These are phyloP conservation scores for Amoebophrya sp. DNA, from an alignment of 169 alveolate species.

Conservation along the genomic window DNA sequence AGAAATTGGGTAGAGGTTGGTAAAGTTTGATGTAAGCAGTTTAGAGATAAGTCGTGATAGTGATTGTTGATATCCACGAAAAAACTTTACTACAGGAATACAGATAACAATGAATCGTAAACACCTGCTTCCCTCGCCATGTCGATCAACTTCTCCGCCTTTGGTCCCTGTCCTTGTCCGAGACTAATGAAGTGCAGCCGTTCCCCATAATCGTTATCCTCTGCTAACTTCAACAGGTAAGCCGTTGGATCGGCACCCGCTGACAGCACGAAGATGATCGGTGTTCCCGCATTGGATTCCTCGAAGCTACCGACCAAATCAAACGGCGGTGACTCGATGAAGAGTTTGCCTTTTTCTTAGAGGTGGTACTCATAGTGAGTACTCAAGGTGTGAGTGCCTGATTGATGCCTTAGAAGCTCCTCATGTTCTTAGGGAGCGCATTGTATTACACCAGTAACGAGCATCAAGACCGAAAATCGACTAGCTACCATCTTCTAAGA, in stretches of 20 bases:
- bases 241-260: conserved; percentile 90
- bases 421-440: no score
- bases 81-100: background rate
- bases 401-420: no score
- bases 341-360: conserved; percentile 64
- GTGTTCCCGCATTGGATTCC: conserved; percentile 75
- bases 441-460: no score
- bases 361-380: no score
- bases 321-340: conserved; percentile 80
- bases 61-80: conserved; percentile 30
- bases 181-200: conserved; percentile 72
- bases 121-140: conserved; percentile 72
- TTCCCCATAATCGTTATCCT: conserved; percentile 63
- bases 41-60: no score
- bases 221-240: conserved; percentile 71
- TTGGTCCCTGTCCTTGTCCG: conserved; percentile 88
- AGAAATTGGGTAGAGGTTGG: background rate
- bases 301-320: conserved; percentile 72
- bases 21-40: no score
- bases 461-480: no score
- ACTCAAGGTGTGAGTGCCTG: no score
- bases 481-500: no score
- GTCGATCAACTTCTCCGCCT: conserved; percentile 75
- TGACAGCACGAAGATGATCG: conserved; percentile 79
- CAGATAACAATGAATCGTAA: conserved; percentile 54